Conservation (phyloP, 345 rosid genomes). For the Nasturtium officinale region DNA sequence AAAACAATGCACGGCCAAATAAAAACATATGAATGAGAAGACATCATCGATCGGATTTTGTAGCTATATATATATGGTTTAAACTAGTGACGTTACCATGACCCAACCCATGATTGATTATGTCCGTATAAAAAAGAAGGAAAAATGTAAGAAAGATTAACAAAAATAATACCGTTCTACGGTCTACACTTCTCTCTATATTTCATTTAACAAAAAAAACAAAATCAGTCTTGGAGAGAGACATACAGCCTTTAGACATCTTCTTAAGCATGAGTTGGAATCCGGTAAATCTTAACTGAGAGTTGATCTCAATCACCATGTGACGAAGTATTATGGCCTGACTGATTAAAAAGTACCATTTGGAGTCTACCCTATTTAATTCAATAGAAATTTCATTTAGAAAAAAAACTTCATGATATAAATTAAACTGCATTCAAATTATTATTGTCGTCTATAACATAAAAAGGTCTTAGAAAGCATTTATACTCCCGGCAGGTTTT, state of each 20-base stretch:
- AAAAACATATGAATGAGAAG: neutral
- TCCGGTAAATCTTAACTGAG: neutral
- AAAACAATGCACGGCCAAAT: neutral
- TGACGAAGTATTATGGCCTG: neutral
- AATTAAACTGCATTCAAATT: neutral
- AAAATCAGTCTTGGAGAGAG: neutral
- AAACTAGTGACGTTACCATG: neutral
- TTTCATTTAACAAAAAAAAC: neutral
- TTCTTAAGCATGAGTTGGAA: neutral
- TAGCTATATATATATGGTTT: neutral
- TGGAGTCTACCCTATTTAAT: conserved; percentile 7
- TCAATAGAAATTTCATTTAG: conserved; percentile 10
- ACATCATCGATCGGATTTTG: neutral
- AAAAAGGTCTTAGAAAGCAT: neutral
- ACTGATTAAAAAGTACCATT: neutral
- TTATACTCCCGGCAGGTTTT: conserved; percentile 22
- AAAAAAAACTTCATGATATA: conserved; percentile 1
- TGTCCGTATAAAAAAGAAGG: neutral
- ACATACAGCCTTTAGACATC: neutral
- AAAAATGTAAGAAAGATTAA: too few species aligned
- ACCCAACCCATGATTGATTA: neutral
- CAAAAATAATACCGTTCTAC: neutral
- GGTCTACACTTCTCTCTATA: neutral
- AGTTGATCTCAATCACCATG: conserved; percentile 6
- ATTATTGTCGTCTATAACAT: neutral